Base-by-base conservation (phyloP, 306 rosid species). In the Inga leiocalycina region DNA sequence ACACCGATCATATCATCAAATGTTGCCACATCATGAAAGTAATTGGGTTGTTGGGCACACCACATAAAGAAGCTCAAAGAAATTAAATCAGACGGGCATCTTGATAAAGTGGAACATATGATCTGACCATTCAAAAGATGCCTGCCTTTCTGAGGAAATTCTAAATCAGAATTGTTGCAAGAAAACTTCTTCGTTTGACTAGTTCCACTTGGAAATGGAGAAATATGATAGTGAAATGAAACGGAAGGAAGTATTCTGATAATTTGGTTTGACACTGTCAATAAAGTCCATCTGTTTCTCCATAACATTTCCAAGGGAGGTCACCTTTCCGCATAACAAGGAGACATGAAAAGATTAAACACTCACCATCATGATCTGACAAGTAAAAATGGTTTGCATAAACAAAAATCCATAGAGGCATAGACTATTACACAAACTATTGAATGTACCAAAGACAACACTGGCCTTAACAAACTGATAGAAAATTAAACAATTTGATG, bases 71-170 rank as follows among this genome's bases (percentile, higher is more conserved):
- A 71, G 17, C 91, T 87, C 19, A 92, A 85, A 19, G 94, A 81
- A 30, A 89, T 78, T 79, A 92, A 87, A 83, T 92, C 94, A 49
- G 90, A 90, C 2, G 90, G 78, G 30, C 92, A 89, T 46, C 41
- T 85, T 19, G 85, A 82, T 44, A 92, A 19, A 11, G 90, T 86
- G 37, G 84, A 81, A 76, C 67, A 57, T 41, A 87, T 87, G 24
- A 27, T 80, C 24, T 82, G 84, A 69, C 82, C 80, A 64, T 78
- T 74, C 78, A 86, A 78, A 86, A 77, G 39, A 49, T 76, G 22
- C 74, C 65, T 79, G 41, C 59, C 52, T 15, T 72, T 88, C 37
- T n/a, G 61, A 10, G 81, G 61, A 65, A 74, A 67, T 4, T 59
- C 22, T 24, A 12, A 49, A 8, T 59, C 80, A 11, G 37, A 22